phyloP scores from a whole-genome alignment of 768 basidiomycete species.

The Crassisporium funariophilum region DNA sequence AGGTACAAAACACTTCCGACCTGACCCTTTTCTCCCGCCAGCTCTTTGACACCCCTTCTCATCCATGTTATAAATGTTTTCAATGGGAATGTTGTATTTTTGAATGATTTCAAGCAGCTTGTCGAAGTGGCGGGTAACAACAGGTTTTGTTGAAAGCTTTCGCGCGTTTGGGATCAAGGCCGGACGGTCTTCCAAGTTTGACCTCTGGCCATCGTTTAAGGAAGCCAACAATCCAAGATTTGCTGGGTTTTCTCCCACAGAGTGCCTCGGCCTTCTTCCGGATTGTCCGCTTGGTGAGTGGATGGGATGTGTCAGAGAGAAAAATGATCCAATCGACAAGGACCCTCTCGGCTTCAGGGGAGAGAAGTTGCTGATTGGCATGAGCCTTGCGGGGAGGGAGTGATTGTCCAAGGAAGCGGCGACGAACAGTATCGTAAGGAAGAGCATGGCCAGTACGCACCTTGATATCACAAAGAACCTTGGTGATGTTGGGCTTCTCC shows the following conservation, averaged over 20 bases:
- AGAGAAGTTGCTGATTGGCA: conserved; percentile 1
- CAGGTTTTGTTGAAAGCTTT: conserved; percentile 33
- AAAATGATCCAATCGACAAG: conserved; percentile 10
- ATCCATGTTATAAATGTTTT: conserved; percentile 36
- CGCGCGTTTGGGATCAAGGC: conserved; percentile 35
- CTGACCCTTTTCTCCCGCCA: conserved; percentile 14
- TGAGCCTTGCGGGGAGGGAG: not conserved
- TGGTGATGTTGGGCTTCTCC: conserved; percentile 1
- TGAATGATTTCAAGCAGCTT: conserved; percentile 21
- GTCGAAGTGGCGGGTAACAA: conserved; percentile 29
- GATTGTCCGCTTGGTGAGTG: not conserved
- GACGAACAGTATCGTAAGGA: not conserved
- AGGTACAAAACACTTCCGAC: conserved; percentile 20
- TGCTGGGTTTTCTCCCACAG: not conserved
- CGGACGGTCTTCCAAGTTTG: conserved; percentile 24
- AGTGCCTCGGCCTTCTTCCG: not conserved
- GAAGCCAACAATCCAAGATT: conserved; percentile 20
- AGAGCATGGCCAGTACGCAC: not conserved
- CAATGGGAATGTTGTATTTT: conserved; percentile 22
- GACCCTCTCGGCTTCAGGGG: not conserved
- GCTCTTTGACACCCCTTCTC: conserved; percentile 33
- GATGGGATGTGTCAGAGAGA: not conserved
- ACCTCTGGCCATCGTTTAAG: conserved; percentile 21
- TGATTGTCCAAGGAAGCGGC: conserved; percentile 1
- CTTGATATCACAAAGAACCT: not conserved